Percentiles rank a stretch among this genome's conserved stretches.
phyloP scores from a whole-genome alignment of 2,329 filamentous ascomycete species.

The Penicillium sclerotigenum region DNA sequence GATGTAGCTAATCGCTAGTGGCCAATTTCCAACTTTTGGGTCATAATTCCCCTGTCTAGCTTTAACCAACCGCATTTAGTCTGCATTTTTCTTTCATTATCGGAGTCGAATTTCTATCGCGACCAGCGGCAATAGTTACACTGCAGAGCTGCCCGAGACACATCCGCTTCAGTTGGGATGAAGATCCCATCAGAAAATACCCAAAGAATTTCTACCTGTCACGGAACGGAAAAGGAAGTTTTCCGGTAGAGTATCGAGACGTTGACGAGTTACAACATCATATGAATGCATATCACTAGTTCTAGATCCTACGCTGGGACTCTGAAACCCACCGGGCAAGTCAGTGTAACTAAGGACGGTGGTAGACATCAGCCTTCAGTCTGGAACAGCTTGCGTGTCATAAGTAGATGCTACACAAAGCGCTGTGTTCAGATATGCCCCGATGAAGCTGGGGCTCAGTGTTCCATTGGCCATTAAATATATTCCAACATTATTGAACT shows the following conservation, averaged over 20 bases:
- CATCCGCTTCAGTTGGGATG: conserved; percentile 4
- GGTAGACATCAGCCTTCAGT: background rate
- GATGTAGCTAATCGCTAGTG: background rate
- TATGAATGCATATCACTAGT: background rate
- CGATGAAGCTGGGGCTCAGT: background rate
- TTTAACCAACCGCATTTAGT: background rate
- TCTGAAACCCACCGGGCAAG: background rate
- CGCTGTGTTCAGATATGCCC: background rate
- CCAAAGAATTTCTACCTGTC: background rate
- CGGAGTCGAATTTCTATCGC: conserved; percentile 6
- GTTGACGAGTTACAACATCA: background rate
- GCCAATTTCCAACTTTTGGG: background rate
- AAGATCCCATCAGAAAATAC: conserved; percentile 11
- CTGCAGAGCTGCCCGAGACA: conserved; percentile 12
- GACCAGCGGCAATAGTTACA: conserved; percentile 9
- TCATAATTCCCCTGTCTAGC: background rate
- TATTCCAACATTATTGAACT: background rate
- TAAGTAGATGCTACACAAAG: background rate
- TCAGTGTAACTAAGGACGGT: background rate
- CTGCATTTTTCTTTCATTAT: background rate
- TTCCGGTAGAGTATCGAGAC: background rate
- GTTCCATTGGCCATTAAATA: background rate
- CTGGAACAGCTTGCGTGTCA: background rate
- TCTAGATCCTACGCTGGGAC: background rate
- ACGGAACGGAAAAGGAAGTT: too few species aligned